Conservation (phyloP, 2,329 filamentous ascomycete genomes). For the Pestalotiopsis fici region DNA sequence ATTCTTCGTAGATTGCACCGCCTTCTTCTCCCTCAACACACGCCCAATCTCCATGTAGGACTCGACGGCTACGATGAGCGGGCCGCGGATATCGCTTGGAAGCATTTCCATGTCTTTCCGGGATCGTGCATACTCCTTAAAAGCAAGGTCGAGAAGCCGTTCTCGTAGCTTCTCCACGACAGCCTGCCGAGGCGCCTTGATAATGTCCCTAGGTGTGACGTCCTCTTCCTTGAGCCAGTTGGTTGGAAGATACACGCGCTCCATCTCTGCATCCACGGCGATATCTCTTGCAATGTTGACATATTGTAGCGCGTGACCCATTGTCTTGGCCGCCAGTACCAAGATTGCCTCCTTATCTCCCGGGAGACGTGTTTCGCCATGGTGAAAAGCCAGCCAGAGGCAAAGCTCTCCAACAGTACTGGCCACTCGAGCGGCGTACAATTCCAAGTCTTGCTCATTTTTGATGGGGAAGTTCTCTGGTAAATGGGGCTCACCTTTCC, state of each 20-base stretch:
- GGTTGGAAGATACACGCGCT: conserved; percentile 68
- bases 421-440: conserved; percentile 69
- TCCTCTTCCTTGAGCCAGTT: conserved; percentile 62
- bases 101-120: conserved; percentile 60
- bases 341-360: conserved; percentile 40
- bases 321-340: conserved; percentile 58
- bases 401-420: conserved; percentile 72
- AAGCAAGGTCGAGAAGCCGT: conserved; percentile 60
- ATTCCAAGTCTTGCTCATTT: conserved; percentile 57
- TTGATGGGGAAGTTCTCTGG: conserved; percentile 53
- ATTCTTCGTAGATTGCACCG: conserved; percentile 19
- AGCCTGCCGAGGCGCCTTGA: conserved; percentile 48
- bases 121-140: conserved; percentile 58
- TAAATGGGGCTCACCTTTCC: not conserved
- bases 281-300: conserved; percentile 78
- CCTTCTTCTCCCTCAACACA: conserved; percentile 47
- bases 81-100: conserved; percentile 59
- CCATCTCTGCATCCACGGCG: conserved; percentile 63
- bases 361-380: conserved; percentile 39
- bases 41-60: conserved; percentile 77
- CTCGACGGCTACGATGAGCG: conserved; percentile 70
- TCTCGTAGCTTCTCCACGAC: conserved; percentile 51
- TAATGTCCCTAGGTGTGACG: conserved; percentile 53
- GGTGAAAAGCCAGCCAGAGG: conserved; percentile 65
- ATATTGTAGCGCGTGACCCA: conserved; percentile 77